Base-by-base conservation (phyloP, 2,329 filamentous ascomycete genomes). In the Tolypocladium pustulatum region DNA sequence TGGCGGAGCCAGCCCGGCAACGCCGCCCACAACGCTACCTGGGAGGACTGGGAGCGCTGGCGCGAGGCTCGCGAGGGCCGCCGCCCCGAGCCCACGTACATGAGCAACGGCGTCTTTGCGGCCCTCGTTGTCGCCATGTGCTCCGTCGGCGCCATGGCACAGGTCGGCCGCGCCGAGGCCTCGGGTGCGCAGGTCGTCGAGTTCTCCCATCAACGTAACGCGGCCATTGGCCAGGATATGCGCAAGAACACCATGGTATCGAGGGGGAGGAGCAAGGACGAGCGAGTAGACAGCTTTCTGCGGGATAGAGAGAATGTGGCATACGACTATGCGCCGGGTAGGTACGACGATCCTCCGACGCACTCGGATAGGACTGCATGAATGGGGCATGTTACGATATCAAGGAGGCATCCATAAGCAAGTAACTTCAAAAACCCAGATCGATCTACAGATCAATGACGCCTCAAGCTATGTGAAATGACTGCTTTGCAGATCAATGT, bases 11-110 rank as follows among this genome's bases (percentile, higher is more conserved):
- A 70, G 38, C 75, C 77, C 0, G 77, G 76, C 30, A 81, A 73
- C 58, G 71, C 82, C 15, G 80, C 79, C 56, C 74, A 75, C 65
- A 97, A 97, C 71, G 94, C 91, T 0, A 97, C 94, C 0, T 99
- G 94, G 94, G 94, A 99, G 71, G 94, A 99, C 71, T 97, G 92
- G 92, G 90, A 96, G 75, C 81, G 80, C 52, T 96, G 88, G 86
- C 82, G 89, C 65, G 78, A 84, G 38, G 71, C 78, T 71, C 69
- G 77, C 68, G 71, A 78, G 55, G 76, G 78, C 65, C 68, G 66
- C 67, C 71, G 71, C 62, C 75, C 73, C 63, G 74, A 79, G 62
- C 81, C 81, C 0, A 65, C 86, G 57, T 89, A 85, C 72, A 85
- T 93, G 74, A 89, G 88, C 60, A 96, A 96, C 68, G 84, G 85